Conservation (phyloP, 805 yeast species). For the Suhomyces kilbournensis region DNA sequence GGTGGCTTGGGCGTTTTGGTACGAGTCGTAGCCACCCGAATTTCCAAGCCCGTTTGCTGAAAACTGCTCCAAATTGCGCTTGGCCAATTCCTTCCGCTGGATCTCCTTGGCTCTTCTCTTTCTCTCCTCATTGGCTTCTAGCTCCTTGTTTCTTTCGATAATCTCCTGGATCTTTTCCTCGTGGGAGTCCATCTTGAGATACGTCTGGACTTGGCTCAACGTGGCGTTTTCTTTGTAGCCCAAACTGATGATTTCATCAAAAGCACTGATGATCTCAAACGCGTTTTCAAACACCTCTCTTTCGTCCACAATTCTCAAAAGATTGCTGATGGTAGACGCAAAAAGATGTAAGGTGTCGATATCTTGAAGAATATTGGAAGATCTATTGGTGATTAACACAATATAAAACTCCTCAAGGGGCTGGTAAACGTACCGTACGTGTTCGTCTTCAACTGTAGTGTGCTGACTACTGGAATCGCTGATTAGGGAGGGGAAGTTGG, state of each 20-base stretch:
- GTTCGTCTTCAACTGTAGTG: constrained; percentile 90
- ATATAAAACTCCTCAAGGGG: constrained; percentile 93
- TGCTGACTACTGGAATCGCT: constrained; percentile 73
- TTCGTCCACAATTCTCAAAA: constrained; percentile 72
- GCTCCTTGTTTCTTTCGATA: constrained; percentile 93
- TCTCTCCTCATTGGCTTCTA: constrained; percentile 96
- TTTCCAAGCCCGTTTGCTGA: constrained; percentile 13
- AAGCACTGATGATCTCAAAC: constrained; percentile 85
- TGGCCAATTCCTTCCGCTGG: constrained; percentile 73
- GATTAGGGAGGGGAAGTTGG: constrained; percentile 80
- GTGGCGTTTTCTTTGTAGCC: constrained; percentile 90
- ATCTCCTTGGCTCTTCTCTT: constrained; percentile 91
- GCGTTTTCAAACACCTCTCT: constrained; percentile 79
- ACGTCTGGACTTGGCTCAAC: constrained; percentile 77
- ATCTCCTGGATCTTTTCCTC: constrained; percentile 98
- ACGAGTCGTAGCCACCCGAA: constrained; percentile 19
- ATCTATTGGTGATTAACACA: constrained; percentile 84
- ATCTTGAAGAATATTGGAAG: constrained; percentile 90
- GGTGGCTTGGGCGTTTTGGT: constrained; percentile 10
- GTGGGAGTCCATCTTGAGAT: constrained; percentile 95
- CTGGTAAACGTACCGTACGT: constrained; percentile 90
- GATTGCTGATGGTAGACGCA: constrained; percentile 73
- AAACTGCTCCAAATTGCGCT: constrained; percentile 53
- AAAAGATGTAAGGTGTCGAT: constrained; percentile 87
- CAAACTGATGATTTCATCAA: constrained; percentile 86